These are phyloP conservation scores for Chlamydomonas incerta DNA, from an alignment of 139 green algal genomes.

Conservation along the genomic window DNA sequence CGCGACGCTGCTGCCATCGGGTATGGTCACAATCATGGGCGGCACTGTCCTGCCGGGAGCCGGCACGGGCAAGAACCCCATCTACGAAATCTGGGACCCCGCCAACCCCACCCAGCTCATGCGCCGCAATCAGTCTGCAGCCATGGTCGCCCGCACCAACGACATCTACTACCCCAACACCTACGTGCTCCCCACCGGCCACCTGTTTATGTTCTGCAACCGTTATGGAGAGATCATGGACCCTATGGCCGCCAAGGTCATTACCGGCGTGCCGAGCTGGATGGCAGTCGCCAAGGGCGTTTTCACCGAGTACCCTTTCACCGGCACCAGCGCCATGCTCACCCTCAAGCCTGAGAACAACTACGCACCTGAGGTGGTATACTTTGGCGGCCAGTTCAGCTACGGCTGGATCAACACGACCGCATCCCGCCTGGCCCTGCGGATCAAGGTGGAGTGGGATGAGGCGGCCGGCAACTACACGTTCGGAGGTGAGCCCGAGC, in stretches of 20 bases:
- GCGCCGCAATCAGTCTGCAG: not conserved
- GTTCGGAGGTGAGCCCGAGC: slow-evolving; percentile 17
- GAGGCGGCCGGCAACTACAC: not conserved
- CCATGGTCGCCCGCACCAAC: slow-evolving; percentile 24
- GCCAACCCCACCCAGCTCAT: not conserved
- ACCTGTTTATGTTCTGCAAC: slow-evolving; percentile 49
- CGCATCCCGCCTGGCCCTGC: not conserved
- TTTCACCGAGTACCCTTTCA: slow-evolving; percentile 43
- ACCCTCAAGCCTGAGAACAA: slow-evolving; percentile 30
- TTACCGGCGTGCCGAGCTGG: not conserved
- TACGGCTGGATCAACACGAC: slow-evolving; percentile 40
- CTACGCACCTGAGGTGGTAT: slow-evolving; percentile 44
- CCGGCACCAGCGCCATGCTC: slow-evolving; percentile 31
- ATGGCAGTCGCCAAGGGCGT: not conserved
- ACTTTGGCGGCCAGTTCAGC: slow-evolving; percentile 43
- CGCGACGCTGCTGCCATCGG: slow-evolving; percentile 47
- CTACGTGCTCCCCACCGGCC: slow-evolving; percentile 13
- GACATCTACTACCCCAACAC: slow-evolving; percentile 52
- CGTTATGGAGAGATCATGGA: slow-evolving; percentile 42
- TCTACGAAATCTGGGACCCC: slow-evolving; percentile 47
- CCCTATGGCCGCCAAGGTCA: not conserved
- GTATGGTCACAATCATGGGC: slow-evolving; percentile 53
- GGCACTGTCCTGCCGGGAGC: slow-evolving; percentile 40
- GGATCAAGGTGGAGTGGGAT: slow-evolving; percentile 12
- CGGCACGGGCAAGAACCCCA: slow-evolving; percentile 46